Evolutionary conservation across 148 eudicot genomes (phyloP), one percentile per base, ranked within the genome.

Genomic region (Agrostemma githago): DNA sequence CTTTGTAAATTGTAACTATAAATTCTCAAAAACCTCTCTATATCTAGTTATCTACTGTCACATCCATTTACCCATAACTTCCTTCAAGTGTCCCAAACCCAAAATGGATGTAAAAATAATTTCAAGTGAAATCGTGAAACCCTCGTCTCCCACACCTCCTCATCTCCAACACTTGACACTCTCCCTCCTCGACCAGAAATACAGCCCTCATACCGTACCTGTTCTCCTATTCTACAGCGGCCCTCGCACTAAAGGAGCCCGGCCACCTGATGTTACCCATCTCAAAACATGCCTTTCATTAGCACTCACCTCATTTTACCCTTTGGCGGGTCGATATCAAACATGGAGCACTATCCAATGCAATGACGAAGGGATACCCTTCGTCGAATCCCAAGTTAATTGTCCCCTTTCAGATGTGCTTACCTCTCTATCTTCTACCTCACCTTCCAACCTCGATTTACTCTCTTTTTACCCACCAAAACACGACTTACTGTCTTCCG

Each of bases 331-430:
- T 60, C 64, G 38, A 3, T 60, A n/a, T 3, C 37, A 60, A 26
- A 60, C 26, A 19, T 60, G 38, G 64, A 37, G 64, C 8, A 19
- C n/a, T 46, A 48, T 48, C 56, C 0, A 10, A 4, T 68, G 72
- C 56, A 68, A 46, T 6, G 72, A 68, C 17, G 58, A 68, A 46
- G 72, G 72, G 8, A 34, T 68, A 14, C 44, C 44, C 48, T 65
- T 60, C 2, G 34, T 60, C 19, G 63, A 17, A 5, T 26, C 63
- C 26, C 62, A 7, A 7, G 62, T 59, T 1, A 59, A 59, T 59
- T 19, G 34, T 34, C 10, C 43, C 7, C 20, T 64, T 38, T 3
- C 7, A 0, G 41, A 12, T 64, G 44, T 39, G 0, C 2, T 64
- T 4, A 5, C 14, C 17, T 64, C 68, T 1, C 11, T 64, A 10